Evolutionary conservation across 2,329 filamentous ascomycete genomes (phyloP), one percentile per base, ranked within the genome.

Genomic region (Aphanocladium album): DNA sequence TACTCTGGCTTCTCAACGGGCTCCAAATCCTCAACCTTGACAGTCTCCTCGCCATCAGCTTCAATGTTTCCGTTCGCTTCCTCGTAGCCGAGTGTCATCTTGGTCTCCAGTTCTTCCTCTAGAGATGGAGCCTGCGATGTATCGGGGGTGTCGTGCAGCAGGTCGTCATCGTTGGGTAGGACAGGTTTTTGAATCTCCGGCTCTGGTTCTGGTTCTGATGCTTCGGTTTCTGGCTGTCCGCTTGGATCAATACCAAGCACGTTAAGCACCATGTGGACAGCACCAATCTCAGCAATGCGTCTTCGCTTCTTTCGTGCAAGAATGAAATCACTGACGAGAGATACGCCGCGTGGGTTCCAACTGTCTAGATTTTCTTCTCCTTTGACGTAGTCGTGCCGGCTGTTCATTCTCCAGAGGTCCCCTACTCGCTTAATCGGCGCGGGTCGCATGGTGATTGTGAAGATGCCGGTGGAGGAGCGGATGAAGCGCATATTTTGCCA

Each of bases 371-470:
- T 83, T 73, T 99, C 95, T 74, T 99, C 93, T 60, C 95, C 95
- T 73, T 96, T 97, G 68, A 99, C 90, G 70, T 97, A 98, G 72
- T 96, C 91, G 68, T 96, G 89, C 62, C 91, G 88, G 17, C 93
- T 98, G 73, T 92, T 96, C 86, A 98, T 91, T 59, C 95, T 86
- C 95, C 95, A 99, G 14, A 99, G 80, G 71, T 99, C 95, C 3
- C 91, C 91, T 0, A 92, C 91, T 51, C 91, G 85, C 75, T 97
- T 97, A 55, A 96, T 92, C 2, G 92, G 92, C 8, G 91, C 88
- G 0, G 95, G 95, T 33, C 91, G 88, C 73, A 98, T 88, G 6
- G 87, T 87, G 54, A 98, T 79, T 1, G 90, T 92, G 74, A 96
- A 99, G 62, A 96, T 90, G 49, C 86, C 87, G 21, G 91, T 90